A percentile compares a stretch with the other conserved stretches of the same genome.
phyloP scores from a whole-genome alignment of 2,329 filamentous ascomycete genomes.

The Venturia asperata region DNA sequence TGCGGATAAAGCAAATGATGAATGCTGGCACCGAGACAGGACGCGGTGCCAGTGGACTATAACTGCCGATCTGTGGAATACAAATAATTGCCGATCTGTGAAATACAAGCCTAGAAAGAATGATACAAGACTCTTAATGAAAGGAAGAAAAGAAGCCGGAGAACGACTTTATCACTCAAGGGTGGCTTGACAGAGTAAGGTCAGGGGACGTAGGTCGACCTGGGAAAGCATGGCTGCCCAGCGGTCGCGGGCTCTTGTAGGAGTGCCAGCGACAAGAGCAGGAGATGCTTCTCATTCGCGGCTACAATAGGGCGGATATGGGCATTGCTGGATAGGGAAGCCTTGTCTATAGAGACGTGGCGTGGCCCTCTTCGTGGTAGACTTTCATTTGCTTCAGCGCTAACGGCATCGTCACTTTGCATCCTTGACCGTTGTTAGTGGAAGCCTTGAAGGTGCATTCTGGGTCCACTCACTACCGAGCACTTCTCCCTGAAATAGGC shows the following conservation, averaged over 20 bases:
- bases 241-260: background rate
- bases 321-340: background rate
- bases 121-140: background rate
- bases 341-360: slow-evolving; percentile 5
- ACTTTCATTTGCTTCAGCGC: slow-evolving; percentile 1
- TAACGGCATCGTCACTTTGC: slow-evolving; percentile 1
- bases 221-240: background rate
- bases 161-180: slow-evolving; percentile 2
- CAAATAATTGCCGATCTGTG: background rate
- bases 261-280: background rate
- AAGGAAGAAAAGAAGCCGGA: background rate
- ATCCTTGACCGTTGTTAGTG: background rate
- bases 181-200: background rate
- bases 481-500: too few species aligned
- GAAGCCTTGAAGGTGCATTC: background rate
- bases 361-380: background rate
- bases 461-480: too few species aligned
- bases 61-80: background rate
- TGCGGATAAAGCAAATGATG: slow-evolving; percentile 2
- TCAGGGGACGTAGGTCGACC: background rate
- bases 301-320: background rate
- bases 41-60: background rate
- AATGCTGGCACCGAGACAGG: background rate
- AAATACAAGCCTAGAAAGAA: background rate
- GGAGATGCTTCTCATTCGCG: background rate